Percentiles rank a stretch among this genome's conserved stretches.
These are phyloP conservation scores for Collybia mongolica DNA, from an alignment of 768 basidiomycete genomes.

Conservation along the genomic window DNA sequence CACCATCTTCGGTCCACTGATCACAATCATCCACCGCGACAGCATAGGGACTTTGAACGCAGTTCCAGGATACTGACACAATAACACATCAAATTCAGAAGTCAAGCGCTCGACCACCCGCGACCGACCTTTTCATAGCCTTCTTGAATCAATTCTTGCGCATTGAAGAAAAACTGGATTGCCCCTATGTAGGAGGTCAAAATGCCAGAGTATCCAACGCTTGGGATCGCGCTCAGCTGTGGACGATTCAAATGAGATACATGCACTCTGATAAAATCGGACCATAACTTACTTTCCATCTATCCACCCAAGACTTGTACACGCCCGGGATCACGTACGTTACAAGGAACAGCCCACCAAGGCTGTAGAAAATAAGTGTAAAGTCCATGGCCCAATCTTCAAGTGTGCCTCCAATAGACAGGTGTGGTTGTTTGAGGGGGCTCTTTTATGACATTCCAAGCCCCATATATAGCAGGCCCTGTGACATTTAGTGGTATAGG, in stretches of 20 bases:
- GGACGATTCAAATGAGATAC: not conserved
- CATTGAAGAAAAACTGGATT: constrained; percentile 18
- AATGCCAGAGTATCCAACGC: constrained; percentile 21
- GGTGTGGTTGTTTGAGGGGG: too few relatives aligned
- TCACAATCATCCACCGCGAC: constrained; percentile 36
- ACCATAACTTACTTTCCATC: too few relatives aligned
- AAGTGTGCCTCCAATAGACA: too few relatives aligned
- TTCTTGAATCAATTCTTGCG: constrained; percentile 20
- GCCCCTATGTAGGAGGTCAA: constrained; percentile 22
- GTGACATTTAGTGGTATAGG: too few relatives aligned
- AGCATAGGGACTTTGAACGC: constrained; percentile 25
- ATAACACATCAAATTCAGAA: not conserved
- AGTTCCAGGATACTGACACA: constrained; percentile 18
- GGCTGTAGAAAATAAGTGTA: too few relatives aligned
- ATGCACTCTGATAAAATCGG: too few relatives aligned
- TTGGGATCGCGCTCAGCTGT: constrained; percentile 11
- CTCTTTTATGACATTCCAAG: too few relatives aligned
- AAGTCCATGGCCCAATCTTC: too few relatives aligned
- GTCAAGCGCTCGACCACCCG: not conserved
- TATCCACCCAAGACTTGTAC: too few relatives aligned
- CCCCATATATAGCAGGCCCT: too few relatives aligned
- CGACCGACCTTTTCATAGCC: constrained; percentile 21
- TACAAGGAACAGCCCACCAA: too few relatives aligned
- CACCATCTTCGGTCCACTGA: constrained; percentile 27
- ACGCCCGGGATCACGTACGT: too few relatives aligned